Evolutionary conservation across 2,329 filamentous ascomycete genomes (phyloP).

Genomic region (Fusarium luffae): DNA sequence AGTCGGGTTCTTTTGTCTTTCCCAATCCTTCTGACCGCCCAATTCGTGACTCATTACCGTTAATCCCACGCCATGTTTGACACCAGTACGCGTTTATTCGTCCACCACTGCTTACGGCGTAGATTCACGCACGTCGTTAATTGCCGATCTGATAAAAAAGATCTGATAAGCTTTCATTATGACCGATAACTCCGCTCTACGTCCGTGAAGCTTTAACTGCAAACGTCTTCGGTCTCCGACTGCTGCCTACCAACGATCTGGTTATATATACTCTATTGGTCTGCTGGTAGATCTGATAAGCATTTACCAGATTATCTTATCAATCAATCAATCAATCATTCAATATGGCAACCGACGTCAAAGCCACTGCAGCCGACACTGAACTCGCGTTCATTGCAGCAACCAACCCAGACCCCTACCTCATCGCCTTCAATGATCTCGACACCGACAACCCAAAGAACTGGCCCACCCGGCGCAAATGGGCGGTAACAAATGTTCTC

Average conservation of each 20-base stretch:
- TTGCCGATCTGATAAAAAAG: slow-evolving; percentile 24
- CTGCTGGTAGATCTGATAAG: accelerated
- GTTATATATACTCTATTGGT: not conserved
- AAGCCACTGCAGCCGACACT: slow-evolving; percentile 1
- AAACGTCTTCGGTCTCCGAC: not conserved
- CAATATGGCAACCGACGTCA: not conserved
- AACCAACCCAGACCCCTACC: slow-evolving; percentile 31
- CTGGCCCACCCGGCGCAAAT: slow-evolving; percentile 57
- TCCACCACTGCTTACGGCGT: not conserved
- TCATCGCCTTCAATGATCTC: slow-evolving; percentile 44
- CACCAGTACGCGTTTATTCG: not conserved
- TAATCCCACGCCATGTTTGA: not conserved
- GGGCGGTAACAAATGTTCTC: slow-evolving; percentile 60
- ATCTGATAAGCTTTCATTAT: slow-evolving; percentile 17
- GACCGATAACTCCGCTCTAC: slow-evolving; percentile 31
- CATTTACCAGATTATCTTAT: not conserved
- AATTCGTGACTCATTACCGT: not conserved
- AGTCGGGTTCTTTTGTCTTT: slow-evolving; percentile 8
- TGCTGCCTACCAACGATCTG: not conserved
- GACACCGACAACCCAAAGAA: slow-evolving; percentile 54
- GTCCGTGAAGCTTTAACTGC: not conserved
- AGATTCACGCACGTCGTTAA: not conserved
- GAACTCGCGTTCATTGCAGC: not conserved
- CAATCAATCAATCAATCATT: too few relatives aligned
- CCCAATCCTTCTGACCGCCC: too few relatives aligned